phyloP scores from a whole-genome alignment of 768 basidiomycete species.

The Boletus sp. region DNA sequence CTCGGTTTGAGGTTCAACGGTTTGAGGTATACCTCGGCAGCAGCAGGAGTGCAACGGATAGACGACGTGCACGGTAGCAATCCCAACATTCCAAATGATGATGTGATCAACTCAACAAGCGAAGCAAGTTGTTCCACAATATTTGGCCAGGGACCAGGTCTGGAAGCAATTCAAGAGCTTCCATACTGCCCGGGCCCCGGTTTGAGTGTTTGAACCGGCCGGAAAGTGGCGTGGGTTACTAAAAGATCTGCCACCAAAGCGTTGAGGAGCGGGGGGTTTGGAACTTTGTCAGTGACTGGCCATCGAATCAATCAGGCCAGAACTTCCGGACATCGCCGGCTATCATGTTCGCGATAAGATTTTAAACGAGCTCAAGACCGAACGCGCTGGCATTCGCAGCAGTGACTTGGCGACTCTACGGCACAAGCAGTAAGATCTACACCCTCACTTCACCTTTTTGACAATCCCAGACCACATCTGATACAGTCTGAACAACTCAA shows the following conservation, averaged over 20 bases:
- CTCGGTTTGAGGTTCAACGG: neutral
- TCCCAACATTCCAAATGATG: conserved; percentile 19
- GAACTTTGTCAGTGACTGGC: conserved; percentile 33
- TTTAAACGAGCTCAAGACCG: conserved; percentile 52
- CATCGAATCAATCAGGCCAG: conserved; percentile 54
- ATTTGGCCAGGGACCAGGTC: conserved; percentile 28
- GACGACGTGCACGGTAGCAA: conserved; percentile 25
- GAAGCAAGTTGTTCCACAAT: conserved; percentile 16
- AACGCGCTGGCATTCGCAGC: conserved; percentile 58
- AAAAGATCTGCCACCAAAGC: too few relatives aligned
- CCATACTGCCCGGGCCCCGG: conserved; percentile 28
- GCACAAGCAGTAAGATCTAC: conserved; percentile 39
- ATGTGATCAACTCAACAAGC: conserved; percentile 12
- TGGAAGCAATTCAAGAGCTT: conserved; percentile 23
- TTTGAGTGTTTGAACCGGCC: conserved; percentile 32
- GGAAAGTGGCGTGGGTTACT: conserved; percentile 1
- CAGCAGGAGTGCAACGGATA: conserved; percentile 27
- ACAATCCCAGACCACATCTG: conserved; percentile 45
- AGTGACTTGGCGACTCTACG: conserved; percentile 29
- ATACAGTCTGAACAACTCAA: conserved; percentile 31
- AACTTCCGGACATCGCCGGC: conserved; percentile 65
- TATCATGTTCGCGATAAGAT: conserved; percentile 56
- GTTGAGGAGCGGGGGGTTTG: neutral
- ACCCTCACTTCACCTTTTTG: conserved; percentile 29
- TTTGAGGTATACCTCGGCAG: conserved; percentile 20